Percentiles rank a stretch among this genome's conserved stretches.
Conservation (phyloP, 768 basidiomycete genomes). For the Amanita muscaria region DNA sequence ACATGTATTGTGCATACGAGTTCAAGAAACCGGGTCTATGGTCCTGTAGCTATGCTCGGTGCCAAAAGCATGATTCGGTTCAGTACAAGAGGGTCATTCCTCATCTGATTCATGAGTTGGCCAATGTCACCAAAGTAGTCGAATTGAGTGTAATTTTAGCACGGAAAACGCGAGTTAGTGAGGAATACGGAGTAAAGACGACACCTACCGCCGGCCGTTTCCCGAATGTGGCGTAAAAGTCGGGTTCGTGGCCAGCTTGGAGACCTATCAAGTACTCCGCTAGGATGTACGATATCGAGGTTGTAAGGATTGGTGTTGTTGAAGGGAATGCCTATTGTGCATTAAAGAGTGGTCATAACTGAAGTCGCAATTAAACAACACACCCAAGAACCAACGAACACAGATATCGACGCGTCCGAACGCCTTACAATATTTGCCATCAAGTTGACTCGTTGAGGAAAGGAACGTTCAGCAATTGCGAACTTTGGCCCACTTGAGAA, state of each 20-base stretch:
- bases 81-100: conserved; percentile 24
- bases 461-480: conserved; percentile 40
- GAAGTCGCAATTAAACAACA: not conserved
- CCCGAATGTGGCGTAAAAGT: conserved; percentile 36
- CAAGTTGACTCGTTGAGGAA: conserved; percentile 76
- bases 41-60: conserved; percentile 40
- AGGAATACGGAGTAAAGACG: not conserved
- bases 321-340: conserved; percentile 43
- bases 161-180: too few relatives aligned
- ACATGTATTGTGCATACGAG: conserved; percentile 29
- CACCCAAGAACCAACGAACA: conserved; percentile 60
- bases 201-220: conserved; percentile 26
- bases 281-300: conserved; percentile 54
- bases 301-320: conserved; percentile 52
- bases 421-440: conserved; percentile 59
- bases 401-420: conserved; percentile 51
- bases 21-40: conserved; percentile 48
- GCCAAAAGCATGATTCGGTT: conserved; percentile 46
- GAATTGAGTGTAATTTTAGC: not conserved
- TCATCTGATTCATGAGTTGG: conserved; percentile 34
- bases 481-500: conserved; percentile 2
- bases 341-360: not conserved
- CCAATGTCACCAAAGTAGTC: conserved; percentile 53
- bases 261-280: conserved; percentile 60
- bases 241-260: conserved; percentile 67